A percentile compares a stretch with the other conserved stretches of the same genome.
phyloP scores from a whole-genome alignment of 805 yeast genomes.

The Spencermartinsiella europaea region DNA sequence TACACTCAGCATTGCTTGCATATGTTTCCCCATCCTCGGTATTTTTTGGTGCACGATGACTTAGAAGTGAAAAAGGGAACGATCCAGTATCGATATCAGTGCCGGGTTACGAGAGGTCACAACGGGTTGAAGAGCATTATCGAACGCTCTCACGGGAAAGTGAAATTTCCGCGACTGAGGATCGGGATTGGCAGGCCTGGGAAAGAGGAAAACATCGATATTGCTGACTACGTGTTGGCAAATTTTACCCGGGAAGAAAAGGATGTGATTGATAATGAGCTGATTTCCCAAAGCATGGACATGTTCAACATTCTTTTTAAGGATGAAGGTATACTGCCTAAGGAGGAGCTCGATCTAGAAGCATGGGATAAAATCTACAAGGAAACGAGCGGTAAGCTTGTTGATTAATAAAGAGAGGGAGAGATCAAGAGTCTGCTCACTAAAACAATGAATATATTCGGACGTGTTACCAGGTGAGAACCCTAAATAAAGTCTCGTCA shows the following conservation, averaged over 20 bases:
- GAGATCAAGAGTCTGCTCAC: too few relatives aligned
- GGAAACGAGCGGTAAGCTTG: background rate
- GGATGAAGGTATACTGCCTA: background rate
- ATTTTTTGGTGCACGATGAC: background rate
- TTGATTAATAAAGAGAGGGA: too few relatives aligned
- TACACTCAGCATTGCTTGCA: conserved; percentile 14
- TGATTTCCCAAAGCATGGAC: conserved; percentile 38
- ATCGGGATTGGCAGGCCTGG: conserved; percentile 74
- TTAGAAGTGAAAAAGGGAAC: background rate
- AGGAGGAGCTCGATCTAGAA: background rate
- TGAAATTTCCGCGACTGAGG: conserved; percentile 57
- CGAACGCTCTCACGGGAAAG: conserved; percentile 32
- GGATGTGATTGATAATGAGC: conserved; percentile 36
- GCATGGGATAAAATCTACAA: background rate
- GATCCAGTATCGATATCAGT: conserved; percentile 30
- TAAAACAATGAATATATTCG: too few relatives aligned
- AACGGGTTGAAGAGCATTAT: conserved; percentile 68
- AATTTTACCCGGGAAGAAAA: conserved; percentile 45
- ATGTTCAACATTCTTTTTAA: background rate
- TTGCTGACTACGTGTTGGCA: conserved; percentile 49
- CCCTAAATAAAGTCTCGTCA: too few relatives aligned
- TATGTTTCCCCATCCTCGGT: background rate
- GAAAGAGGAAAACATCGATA: conserved; percentile 27
- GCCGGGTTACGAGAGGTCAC: conserved; percentile 71
- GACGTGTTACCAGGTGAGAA: too few relatives aligned